Base-by-base conservation (phyloP, 2,329 filamentous ascomycete species). In the Paracamarosporium sp. region DNA sequence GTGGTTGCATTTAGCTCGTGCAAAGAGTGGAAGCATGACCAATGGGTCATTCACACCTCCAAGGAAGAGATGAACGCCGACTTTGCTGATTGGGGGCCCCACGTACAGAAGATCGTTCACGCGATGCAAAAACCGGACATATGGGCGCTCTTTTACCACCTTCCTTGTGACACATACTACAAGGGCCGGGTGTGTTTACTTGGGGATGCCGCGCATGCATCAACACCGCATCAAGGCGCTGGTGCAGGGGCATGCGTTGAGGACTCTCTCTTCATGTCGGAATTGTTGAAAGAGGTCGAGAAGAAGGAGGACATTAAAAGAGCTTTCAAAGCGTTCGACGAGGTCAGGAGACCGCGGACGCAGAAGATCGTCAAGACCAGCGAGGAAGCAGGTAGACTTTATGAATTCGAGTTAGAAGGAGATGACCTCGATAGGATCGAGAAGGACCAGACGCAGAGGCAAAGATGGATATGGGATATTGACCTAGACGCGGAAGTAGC, bases 221-320 rank as follows among this genome's bases (percentile, higher is more conserved):
- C 78, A 0, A 82, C 81, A 0, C 85, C 85, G 0, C 83, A 86
- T 67, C 80, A 83, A 9, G 85, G 85, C 3, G 80, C 83, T 0
- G 85, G 85, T 5, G 85, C 85, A 1, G 82, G 84, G 2, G 81
- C 83, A 65, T 84, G 83, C 13, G 79, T 87, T 53, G 85, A 87
- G 67, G 85, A 87, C 58, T 80, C 79, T 1, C 75, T 68, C 24
- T 68, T 75, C 17, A 55, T 75, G n/a, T 63, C 68, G 11, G 66
- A 57, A 13, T 28, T 75, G 35, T 50, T 74, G 46, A 72, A 72
- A 43, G 72, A 74, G 9, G 69, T 62, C 11, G 60, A 66, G 20
- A 61, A 48, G 8, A 61, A 68, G 0, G 59, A 70, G 1, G 71
- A 69, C 25, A 5, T 79, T 72, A 69, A 74, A 12, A 75, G 73